These are phyloP conservation scores for Leonotis leonurus DNA, from an alignment of 257 asterid genomes.

Conservation along the genomic window DNA sequence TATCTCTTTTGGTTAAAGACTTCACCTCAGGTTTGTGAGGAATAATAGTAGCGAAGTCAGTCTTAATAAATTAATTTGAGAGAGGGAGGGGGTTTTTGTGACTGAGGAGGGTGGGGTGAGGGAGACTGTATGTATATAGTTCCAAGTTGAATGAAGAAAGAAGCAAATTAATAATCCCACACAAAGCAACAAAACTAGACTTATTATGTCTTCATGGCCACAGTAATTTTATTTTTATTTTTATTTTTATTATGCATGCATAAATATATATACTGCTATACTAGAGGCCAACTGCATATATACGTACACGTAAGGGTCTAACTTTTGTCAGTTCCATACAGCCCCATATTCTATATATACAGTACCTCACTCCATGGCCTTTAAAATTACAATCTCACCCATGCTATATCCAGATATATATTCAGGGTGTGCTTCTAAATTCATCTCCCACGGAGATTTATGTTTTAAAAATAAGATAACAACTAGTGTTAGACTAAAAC, in stretches of 20 bases:
- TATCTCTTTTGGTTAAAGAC: neutral
- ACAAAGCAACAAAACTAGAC: slow-evolving; percentile 33
- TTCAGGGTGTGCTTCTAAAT: too few relatives aligned
- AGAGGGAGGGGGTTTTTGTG: slow-evolving; percentile 6
- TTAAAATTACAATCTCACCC: slow-evolving; percentile 10
- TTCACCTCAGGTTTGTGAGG: neutral
- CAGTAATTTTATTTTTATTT: slow-evolving; percentile 10
- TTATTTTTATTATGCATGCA: slow-evolving; percentile 30
- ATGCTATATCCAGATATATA: too few relatives aligned
- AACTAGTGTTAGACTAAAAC: too few relatives aligned
- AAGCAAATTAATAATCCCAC: slow-evolving; percentile 1
- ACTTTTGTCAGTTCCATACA: slow-evolving; percentile 32
- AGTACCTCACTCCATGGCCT: slow-evolving; percentile 2
- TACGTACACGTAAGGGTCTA: slow-evolving; percentile 35
- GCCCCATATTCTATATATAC: neutral
- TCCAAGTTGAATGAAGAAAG: slow-evolving; percentile 22
- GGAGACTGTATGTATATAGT: slow-evolving; percentile 13
- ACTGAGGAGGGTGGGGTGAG: neutral
- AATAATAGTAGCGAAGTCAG: slow-evolving; percentile 23
- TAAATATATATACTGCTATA: too few relatives aligned
- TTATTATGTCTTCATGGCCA: slow-evolving; percentile 26
- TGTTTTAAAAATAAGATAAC: too few relatives aligned
- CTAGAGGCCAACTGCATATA: slow-evolving; percentile 15
- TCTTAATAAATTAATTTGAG: slow-evolving; percentile 21
- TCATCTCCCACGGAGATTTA: too few relatives aligned